Evolutionary conservation across 2,329 filamentous ascomycete genomes (phyloP), one percentile per base, ranked within the genome.

Genomic region (Alternaria triticina): DNA sequence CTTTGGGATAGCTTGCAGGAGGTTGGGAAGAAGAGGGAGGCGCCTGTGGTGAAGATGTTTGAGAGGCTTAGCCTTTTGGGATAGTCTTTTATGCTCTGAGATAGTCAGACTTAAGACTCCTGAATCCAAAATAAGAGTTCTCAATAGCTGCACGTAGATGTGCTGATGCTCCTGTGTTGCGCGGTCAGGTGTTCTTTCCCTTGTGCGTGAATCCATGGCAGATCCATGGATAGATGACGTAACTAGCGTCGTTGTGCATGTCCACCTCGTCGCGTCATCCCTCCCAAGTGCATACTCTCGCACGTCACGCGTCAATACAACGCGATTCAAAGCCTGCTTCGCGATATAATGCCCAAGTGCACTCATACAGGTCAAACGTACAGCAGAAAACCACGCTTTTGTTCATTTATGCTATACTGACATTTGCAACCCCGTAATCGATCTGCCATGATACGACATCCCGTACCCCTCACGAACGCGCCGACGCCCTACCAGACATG

Each of bases 21-120:
- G 55, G 69, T 78, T 25, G 74, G 69, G 33, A 80, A 74, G 70
- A 79, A 74, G 66, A 76, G 71, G 67, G 84, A 85, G 59, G 78
- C 83, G 27, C 88, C 88, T 11, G 75, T 84, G 36, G 80, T 90
- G 15, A 88, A 86, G 71, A 74, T 63, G 1, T 84, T 87, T 73
- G 81, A 85, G 68, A 81, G 77, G 64, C 67, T 86, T 70, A 73
- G 74, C 59, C 60, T 79, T 44, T 55, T 79, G 15, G 72, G 71
- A 2, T 76, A 49, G 23, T 15, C 8, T 2, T 10, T 17, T 7
- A 50, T 17, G 11, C 15, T 3, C 28, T 17, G 25, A 7, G 27
- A 25, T 49, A 49, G 46, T 5, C 13, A 28, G 23, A 8, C 8
- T 25, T 25, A 25, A 8, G 23, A 25, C 23, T 25, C 23, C 23